phyloP scores from a whole-genome alignment of 2,329 filamentous ascomycete species.

The Colletotrichum musicola region DNA sequence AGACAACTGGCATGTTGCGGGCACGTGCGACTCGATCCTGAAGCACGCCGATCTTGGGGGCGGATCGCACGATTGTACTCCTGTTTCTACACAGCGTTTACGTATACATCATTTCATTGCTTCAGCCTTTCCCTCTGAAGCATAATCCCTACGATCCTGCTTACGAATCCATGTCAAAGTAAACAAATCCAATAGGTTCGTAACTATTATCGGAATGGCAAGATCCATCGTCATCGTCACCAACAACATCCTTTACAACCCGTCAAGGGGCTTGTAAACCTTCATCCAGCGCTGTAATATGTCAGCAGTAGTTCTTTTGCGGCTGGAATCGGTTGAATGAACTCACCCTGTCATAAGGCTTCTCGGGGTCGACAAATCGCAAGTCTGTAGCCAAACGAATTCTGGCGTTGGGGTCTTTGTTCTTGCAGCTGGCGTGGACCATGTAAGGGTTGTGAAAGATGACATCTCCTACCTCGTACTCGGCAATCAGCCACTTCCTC shows the following conservation, averaged over 20 bases:
- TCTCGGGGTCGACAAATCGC: conserved; percentile 62
- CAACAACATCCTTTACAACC: neutral
- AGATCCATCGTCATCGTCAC: too few species aligned
- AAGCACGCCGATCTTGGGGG: too few species aligned
- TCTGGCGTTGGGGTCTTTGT: conserved; percentile 62
- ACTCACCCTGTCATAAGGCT: conserved; percentile 21
- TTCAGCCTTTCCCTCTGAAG: too few species aligned
- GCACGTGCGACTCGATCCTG: too few species aligned
- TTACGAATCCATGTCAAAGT: too few species aligned
- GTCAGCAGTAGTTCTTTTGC: neutral
- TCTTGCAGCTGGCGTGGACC: conserved; percentile 68
- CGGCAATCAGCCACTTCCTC: conserved; percentile 50
- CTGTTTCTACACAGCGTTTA: too few species aligned
- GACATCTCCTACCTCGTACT: conserved; percentile 55
- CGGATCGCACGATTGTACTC: too few species aligned
- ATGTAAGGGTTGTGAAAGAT: conserved; percentile 55
- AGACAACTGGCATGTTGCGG: too few species aligned
- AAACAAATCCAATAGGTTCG: too few species aligned
- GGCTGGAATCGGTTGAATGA: neutral
- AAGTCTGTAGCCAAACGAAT: conserved; percentile 69
- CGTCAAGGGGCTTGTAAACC: conserved; percentile 8
- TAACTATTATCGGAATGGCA: too few species aligned
- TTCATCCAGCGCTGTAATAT: conserved; percentile 9
- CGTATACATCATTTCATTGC: too few species aligned
- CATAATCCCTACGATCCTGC: too few species aligned